Conservation (phyloP, 768 basidiomycete species). For the Mycena epipterygia region DNA sequence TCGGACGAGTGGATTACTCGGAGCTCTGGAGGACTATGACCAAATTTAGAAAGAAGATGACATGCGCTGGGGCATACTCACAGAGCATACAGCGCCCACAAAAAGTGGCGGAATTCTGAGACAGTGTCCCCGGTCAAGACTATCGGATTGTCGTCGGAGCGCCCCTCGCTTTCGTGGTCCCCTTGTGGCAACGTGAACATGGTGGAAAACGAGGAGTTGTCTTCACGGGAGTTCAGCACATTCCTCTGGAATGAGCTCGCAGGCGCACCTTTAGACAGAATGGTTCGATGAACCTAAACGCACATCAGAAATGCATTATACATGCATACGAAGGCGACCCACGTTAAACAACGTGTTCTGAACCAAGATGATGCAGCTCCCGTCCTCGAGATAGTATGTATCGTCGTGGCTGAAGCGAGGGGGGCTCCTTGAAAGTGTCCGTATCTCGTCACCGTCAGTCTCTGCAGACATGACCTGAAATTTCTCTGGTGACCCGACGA, state of each 20-base stretch:
- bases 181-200: slow-evolving; percentile 81
- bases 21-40: slow-evolving; percentile 73
- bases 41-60: slow-evolving; percentile 61
- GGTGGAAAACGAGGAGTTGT: slow-evolving; percentile 72
- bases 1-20: slow-evolving; percentile 59
- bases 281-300: slow-evolving; percentile 68
- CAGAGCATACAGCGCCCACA: slow-evolving; percentile 85
- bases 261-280: slow-evolving; percentile 62
- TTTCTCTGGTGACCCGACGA: slow-evolving; percentile 34
- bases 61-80: slow-evolving; percentile 50
- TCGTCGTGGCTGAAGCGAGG: slow-evolving; percentile 55
- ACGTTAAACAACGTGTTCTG: slow-evolving; percentile 80
- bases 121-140: slow-evolving; percentile 72
- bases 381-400: slow-evolving; percentile 76
- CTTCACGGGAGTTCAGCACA: background rate
- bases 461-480: slow-evolving; percentile 22
- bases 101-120: slow-evolving; percentile 77
- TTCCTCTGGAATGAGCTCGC: background rate
- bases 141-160: slow-evolving; percentile 75
- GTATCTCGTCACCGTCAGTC: slow-evolving; percentile 8
- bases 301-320: slow-evolving; percentile 18
- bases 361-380: slow-evolving; percentile 76
- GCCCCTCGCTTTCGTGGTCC: slow-evolving; percentile 64
- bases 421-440: slow-evolving; percentile 12
- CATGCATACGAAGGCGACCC: slow-evolving; percentile 36